Evolutionary conservation across 140 eudicot genomes (phyloP).

Genomic region (Ambrosia hybrid): DNA sequence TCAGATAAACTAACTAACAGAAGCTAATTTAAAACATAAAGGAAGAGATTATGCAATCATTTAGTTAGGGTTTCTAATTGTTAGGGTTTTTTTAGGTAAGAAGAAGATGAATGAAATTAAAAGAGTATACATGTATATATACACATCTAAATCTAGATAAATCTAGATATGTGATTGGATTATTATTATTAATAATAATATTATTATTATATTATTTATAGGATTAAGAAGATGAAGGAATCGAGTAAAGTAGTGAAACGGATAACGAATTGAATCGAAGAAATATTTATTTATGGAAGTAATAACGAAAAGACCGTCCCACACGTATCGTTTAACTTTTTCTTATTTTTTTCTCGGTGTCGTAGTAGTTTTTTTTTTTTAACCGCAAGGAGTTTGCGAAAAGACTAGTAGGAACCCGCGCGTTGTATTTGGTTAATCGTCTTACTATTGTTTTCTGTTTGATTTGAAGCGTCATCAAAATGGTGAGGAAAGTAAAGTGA

Average conservation of each 20-base stretch:
- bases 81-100: conserved; percentile 32
- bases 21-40: not conserved
- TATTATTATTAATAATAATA: too few relatives aligned
- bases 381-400: too few relatives aligned
- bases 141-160: conserved; percentile 27
- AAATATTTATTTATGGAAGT: conserved; percentile 15
- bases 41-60: not conserved
- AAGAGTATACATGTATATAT: conserved; percentile 24
- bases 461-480: too few relatives aligned
- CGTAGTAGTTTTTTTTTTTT: too few relatives aligned
- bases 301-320: conserved; percentile 10
- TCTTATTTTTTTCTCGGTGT: too few relatives aligned
- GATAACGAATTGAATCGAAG: conserved; percentile 35
- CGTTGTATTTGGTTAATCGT: too few relatives aligned
- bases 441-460: too few relatives aligned
- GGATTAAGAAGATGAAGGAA: not conserved
- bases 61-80: conserved; percentile 30
- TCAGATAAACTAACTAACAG: conserved; percentile 25
- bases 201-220: not conserved
- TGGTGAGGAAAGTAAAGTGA: too few relatives aligned
- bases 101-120: conserved; percentile 17
- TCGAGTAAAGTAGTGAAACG: conserved; percentile 32
- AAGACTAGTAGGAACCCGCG: too few relatives aligned
- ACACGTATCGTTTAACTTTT: conserved; percentile 22
- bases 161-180: conserved; percentile 18